These are phyloP conservation scores for Herpotrichia juniperi DNA, from an alignment of 2,329 filamentous ascomycete species.

Conservation along the genomic window DNA sequence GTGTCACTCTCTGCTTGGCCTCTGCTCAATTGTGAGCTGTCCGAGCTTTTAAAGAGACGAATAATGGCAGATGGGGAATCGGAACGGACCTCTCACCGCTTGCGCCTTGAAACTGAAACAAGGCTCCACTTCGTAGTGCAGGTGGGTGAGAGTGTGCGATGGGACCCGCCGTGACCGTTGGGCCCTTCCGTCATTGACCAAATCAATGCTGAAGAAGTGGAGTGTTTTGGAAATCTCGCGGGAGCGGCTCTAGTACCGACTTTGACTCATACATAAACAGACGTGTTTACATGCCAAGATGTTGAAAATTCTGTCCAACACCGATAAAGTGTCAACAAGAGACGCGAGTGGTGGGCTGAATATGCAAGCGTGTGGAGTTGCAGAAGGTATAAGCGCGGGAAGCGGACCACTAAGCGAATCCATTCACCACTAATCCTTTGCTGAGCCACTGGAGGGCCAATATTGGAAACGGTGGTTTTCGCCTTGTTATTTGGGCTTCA, in stretches of 20 bases:
- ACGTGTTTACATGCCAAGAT: conserved; percentile 29
- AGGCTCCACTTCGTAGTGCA: conserved; percentile 16
- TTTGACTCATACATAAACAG: conserved; percentile 20
- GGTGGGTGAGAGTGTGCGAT: not conserved
- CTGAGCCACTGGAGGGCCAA: conserved; percentile 29
- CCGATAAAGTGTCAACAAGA: conserved; percentile 20
- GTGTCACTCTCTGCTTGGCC: conserved; percentile 23
- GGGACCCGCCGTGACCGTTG: conserved; percentile 1
- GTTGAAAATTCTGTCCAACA: conserved; percentile 18
- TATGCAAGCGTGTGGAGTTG: conserved; percentile 8
- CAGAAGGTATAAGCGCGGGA: conserved; percentile 16
- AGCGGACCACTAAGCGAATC: conserved; percentile 19
- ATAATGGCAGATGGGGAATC: conserved; percentile 13
- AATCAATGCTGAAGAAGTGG: not conserved
- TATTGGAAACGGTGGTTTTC: conserved; percentile 17
- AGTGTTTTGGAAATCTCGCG: conserved; percentile 18
- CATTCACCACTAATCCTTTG: conserved; percentile 37
- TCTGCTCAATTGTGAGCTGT: conserved; percentile 10
- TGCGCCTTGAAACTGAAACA: conserved; percentile 24
- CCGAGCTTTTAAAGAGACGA: conserved; percentile 21
- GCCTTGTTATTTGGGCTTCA: conserved; percentile 38
- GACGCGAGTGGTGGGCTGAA: conserved; percentile 21
- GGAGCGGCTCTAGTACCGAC: not conserved
- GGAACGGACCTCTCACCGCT: conserved; percentile 31
- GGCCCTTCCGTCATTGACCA: conserved; percentile 8